These are phyloP conservation scores for Chytriomyces sp. DNA, from an alignment of 192 early-diverging fungal species.

Conservation along the genomic window DNA sequence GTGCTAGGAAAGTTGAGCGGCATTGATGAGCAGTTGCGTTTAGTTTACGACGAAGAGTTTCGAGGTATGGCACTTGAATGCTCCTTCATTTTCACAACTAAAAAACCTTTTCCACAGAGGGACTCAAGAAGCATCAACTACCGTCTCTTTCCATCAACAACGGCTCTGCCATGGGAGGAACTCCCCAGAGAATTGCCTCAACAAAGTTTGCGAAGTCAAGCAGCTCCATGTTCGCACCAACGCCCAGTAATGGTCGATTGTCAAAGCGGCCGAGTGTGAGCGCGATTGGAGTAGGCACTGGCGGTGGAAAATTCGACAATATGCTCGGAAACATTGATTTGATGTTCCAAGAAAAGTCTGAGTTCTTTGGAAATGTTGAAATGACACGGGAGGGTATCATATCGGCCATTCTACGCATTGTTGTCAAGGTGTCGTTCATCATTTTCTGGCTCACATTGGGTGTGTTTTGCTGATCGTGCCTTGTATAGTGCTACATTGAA, in stretches of 20 bases:
- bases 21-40: slow-evolving; percentile 11
- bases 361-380: slow-evolving; percentile 64
- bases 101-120: not conserved
- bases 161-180: not conserved
- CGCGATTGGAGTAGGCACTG: not conserved
- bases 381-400: slow-evolving; percentile 51
- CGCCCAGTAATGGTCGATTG: not conserved
- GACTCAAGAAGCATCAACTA: not conserved
- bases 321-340: slow-evolving; percentile 67
- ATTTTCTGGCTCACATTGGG: not conserved
- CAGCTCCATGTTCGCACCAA: slow-evolving; percentile 12
- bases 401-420: slow-evolving; percentile 56
- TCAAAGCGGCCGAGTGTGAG: not conserved
- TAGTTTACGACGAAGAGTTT: slow-evolving; percentile 19
- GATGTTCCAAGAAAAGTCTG: slow-evolving; percentile 69
- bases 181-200: not conserved
- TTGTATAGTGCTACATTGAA: slow-evolving; percentile 51
- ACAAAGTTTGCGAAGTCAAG: slow-evolving; percentile 8
- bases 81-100: not conserved
- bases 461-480: not conserved
- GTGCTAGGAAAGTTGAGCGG: not conserved
- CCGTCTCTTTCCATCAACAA: not conserved
- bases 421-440: slow-evolving; percentile 59
- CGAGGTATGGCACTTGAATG: not conserved
- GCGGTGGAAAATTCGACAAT: slow-evolving; percentile 46